Evolutionary conservation across 129 eudicot genomes (phyloP).

Genomic region (Flaveria brownii): DNA sequence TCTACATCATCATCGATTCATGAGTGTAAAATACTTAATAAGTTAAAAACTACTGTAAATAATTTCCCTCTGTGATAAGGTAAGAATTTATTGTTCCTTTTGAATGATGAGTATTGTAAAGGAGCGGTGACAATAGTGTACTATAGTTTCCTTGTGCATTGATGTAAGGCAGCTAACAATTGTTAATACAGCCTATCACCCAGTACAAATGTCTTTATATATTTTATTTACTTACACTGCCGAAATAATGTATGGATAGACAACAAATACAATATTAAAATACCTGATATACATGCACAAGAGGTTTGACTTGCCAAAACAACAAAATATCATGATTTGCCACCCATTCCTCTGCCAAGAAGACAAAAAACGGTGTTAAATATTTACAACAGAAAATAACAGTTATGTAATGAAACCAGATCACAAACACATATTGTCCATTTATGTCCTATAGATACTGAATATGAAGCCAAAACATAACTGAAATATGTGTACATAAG

Average conservation of each 20-base stretch:
- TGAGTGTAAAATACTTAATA: neutral
- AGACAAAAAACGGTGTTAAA: neutral
- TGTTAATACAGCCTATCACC: conserved; percentile 3
- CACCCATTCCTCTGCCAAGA: conserved; percentile 78
- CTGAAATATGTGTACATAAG: neutral
- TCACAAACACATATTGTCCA: neutral
- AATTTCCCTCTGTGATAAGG: conserved; percentile 11
- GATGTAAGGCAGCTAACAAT: neutral
- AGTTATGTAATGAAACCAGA: neutral
- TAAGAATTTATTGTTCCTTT: neutral
- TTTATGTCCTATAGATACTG: neutral
- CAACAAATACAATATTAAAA: conserved; percentile 11
- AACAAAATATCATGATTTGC: conserved; percentile 70
- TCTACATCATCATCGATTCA: conserved; percentile 15
- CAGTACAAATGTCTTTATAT: neutral
- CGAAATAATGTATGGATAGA: conserved; percentile 1
- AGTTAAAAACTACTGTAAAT: neutral
- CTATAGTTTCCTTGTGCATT: neutral
- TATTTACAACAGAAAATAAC: conserved; percentile 9
- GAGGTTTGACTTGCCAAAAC: conserved; percentile 98
- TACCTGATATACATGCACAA: conserved; percentile 96
- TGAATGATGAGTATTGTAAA: neutral
- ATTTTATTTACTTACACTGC: neutral
- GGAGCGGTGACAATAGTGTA: conserved; percentile 5
- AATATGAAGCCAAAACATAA: neutral